A percentile compares a stretch with the other conserved stretches of the same genome.
Evolutionary conservation across 2,329 filamentous ascomycete species (phyloP).

Genomic region (Apiospora phragmitis): DNA sequence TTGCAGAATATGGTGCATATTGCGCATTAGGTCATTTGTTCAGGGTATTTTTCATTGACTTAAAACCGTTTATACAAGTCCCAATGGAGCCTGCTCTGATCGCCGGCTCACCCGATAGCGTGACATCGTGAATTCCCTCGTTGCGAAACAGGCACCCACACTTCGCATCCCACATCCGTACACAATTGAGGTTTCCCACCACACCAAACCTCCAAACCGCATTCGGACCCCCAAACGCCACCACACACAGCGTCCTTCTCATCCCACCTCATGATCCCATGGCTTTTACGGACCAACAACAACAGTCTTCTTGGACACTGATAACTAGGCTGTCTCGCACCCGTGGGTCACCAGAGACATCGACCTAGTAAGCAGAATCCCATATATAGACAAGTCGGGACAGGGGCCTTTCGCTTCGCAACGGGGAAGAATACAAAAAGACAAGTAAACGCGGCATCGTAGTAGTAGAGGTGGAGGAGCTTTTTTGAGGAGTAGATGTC

Average conservation of each 20-base stretch:
- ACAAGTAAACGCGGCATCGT: slow-evolving; percentile 7
- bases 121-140: slow-evolving; percentile 10
- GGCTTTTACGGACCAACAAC: not conserved
- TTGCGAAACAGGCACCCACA: not conserved
- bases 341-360: not conserved
- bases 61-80: slow-evolving; percentile 10
- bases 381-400: not conserved
- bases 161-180: not conserved
- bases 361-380: not conserved
- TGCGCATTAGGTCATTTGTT: not conserved
- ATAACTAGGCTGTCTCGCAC: not conserved
- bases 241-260: not conserved
- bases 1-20: no score
- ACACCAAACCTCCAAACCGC: not conserved
- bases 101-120: slow-evolving; percentile 7
- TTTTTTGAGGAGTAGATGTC: not conserved
- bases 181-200: not conserved
- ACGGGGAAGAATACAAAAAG: slow-evolving; percentile 2
- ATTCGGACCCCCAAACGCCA: not conserved
- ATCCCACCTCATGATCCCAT: not conserved
- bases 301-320: not conserved
- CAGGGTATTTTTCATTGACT: slow-evolving; percentile 8
- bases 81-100: not conserved
- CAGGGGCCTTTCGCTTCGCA: not conserved
- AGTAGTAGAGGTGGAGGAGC: not conserved